Evolutionary conservation across 2,329 filamentous ascomycete species (phyloP).

Genomic region (Zasmidium citrigriseum): DNA sequence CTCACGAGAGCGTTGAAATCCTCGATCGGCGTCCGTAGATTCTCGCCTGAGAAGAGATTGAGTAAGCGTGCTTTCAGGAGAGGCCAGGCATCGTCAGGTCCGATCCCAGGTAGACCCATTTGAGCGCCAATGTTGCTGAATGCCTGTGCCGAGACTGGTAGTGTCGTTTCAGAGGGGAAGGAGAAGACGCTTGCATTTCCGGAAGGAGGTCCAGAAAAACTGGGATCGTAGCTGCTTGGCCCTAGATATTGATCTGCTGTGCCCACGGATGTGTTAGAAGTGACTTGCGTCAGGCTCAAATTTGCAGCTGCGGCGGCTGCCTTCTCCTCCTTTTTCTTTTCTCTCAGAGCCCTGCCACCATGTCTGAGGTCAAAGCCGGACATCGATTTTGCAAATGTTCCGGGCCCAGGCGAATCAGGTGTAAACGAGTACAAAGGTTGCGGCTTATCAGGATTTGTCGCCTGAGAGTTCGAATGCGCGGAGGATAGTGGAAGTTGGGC

Average conservation of each 20-base stretch:
- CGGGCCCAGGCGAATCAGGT: slow-evolving; percentile 69
- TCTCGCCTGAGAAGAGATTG: slow-evolving; percentile 79
- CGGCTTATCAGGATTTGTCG: slow-evolving; percentile 72
- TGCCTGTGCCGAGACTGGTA: slow-evolving; percentile 38
- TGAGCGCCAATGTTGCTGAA: slow-evolving; percentile 47
- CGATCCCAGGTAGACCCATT: slow-evolving; percentile 51
- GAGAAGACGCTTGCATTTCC: slow-evolving; percentile 33
- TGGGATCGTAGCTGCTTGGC: slow-evolving; percentile 27
- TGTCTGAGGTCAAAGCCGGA: slow-evolving; percentile 78
- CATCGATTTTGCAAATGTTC: slow-evolving; percentile 77
- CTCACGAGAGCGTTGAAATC: slow-evolving; percentile 80
- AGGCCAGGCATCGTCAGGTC: slow-evolving; percentile 77
- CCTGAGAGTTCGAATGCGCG: slow-evolving; percentile 73
- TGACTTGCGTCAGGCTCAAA: slow-evolving; percentile 31
- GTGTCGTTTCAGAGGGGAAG: slow-evolving; percentile 32
- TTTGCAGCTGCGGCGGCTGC: slow-evolving; percentile 41
- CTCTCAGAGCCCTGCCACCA: slow-evolving; percentile 72
- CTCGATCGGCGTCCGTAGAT: slow-evolving; percentile 76
- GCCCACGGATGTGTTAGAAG: slow-evolving; percentile 33
- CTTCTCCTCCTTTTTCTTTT: slow-evolving; percentile 66
- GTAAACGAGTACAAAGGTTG: slow-evolving; percentile 80
- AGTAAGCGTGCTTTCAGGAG: slow-evolving; percentile 74
- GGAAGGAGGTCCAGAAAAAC: slow-evolving; percentile 30
- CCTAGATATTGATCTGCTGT: slow-evolving; percentile 29
- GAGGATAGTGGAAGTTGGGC: slow-evolving; percentile 70